Evolutionary conservation across 768 basidiomycete genomes (phyloP).

Genomic region (Hemileccinum rubropunctum): DNA sequence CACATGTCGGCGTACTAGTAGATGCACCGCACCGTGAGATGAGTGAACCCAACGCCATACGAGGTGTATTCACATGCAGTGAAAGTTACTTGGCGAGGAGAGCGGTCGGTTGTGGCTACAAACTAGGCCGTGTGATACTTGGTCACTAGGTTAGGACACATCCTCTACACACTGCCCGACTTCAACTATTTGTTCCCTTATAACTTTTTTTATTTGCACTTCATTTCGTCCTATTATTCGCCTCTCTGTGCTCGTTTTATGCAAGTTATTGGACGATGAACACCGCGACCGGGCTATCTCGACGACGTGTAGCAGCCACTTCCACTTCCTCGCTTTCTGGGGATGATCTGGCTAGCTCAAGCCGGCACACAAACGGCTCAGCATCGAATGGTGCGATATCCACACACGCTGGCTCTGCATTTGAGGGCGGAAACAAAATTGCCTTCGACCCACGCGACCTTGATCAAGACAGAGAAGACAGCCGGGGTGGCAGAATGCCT

Average conservation of each 20-base stretch:
- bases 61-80: neutral
- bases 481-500: constrained; percentile 73
- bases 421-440: constrained; percentile 83
- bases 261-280: constrained; percentile 39
- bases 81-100: no score
- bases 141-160: constrained; percentile 9
- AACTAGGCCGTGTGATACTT: constrained; percentile 4
- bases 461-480: constrained; percentile 64
- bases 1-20: no score
- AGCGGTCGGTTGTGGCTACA: no score
- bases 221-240: constrained; percentile 5
- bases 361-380: constrained; percentile 30
- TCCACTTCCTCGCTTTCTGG: constrained; percentile 36
- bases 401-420: constrained; percentile 75
- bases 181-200: constrained; percentile 1
- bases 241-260: constrained; percentile 13
- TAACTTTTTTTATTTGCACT: constrained; percentile 1
- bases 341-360: constrained; percentile 36
- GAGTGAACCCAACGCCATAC: neutral
- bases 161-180: constrained; percentile 2
- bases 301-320: constrained; percentile 51
- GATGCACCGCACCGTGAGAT: no score
- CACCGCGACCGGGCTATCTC: constrained; percentile 52
- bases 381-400: constrained; percentile 28
- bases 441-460: constrained; percentile 94